phyloP scores from a whole-genome alignment of 805 yeast species.

The Metschnikowia cerradonensis region DNA sequence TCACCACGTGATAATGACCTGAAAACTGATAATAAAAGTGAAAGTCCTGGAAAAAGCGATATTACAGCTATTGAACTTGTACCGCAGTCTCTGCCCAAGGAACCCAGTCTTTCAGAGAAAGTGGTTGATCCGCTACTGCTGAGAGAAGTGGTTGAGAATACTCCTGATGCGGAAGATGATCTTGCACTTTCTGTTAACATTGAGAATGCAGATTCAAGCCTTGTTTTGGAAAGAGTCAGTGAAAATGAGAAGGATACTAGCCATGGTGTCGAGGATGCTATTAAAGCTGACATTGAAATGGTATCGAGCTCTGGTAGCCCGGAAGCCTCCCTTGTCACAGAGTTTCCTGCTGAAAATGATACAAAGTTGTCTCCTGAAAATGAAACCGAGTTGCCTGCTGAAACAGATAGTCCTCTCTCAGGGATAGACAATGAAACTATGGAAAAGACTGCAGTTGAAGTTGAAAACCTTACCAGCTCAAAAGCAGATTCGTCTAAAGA shows the following conservation, averaged over 20 bases:
- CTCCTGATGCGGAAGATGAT: not conserved
- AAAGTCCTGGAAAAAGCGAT: not conserved
- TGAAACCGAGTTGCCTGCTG: not conserved
- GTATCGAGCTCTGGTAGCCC: not conserved
- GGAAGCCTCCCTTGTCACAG: not conserved
- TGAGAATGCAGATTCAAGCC: not conserved
- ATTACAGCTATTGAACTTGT: not conserved
- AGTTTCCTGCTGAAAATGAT: not conserved
- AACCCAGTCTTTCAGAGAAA: not conserved
- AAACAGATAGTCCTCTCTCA: not conserved
- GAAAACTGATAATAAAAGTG: too few species aligned
- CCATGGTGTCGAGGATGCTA: not conserved
- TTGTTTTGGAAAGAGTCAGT: not conserved
- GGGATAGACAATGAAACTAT: not conserved
- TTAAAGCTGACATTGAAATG: not conserved
- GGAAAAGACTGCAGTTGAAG: not conserved
- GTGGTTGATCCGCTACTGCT: not conserved
- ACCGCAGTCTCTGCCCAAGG: slow-evolving; percentile 5
- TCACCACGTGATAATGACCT: too few species aligned
- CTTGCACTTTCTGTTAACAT: not conserved
- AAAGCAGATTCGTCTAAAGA: not conserved
- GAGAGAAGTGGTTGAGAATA: not conserved
- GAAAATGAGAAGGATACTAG: not conserved
- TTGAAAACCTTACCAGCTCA: not conserved
- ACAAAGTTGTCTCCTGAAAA: not conserved